Evolutionary conservation across 2,329 filamentous ascomycete species (phyloP).

Genomic region (Onygenales sp.): DNA sequence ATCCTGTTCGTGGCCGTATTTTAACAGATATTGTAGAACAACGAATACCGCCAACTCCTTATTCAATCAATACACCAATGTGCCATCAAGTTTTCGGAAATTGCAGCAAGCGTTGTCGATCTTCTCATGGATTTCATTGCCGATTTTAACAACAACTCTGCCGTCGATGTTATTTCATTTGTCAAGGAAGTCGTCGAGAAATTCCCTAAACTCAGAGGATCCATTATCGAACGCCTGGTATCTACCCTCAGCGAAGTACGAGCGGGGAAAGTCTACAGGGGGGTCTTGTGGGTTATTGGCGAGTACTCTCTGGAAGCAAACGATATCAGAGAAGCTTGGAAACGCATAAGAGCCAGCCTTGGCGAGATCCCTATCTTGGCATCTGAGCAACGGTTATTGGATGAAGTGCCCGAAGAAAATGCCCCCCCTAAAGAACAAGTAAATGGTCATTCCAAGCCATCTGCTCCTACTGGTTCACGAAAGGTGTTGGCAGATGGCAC

Average conservation of each 20-base stretch:
- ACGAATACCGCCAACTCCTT: conserved; percentile 85
- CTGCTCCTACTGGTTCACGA: conserved; percentile 71
- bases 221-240: conserved; percentile 81
- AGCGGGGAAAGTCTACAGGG: conserved; percentile 93
- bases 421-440: conserved; percentile 59
- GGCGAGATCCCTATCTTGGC: conserved; percentile 96
- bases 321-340: conserved; percentile 95
- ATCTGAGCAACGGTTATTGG: conserved; percentile 83
- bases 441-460: conserved; percentile 69
- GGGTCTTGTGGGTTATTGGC: conserved; percentile 94
- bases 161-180: conserved; percentile 95
- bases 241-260: conserved; percentile 87
- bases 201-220: conserved; percentile 78
- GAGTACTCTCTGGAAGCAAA: conserved; percentile 92
- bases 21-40: conserved; percentile 48
- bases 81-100: conserved; percentile 97
- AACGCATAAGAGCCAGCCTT: conserved; percentile 82
- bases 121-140: conserved; percentile 98
- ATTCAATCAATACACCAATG: conserved; percentile 98
- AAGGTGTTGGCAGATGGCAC: conserved; percentile 94
- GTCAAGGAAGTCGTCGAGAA: conserved; percentile 99
- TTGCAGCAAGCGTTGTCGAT: conserved; percentile 91
- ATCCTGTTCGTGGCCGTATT: background rate
- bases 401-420: conserved; percentile 65
- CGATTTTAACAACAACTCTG: conserved; percentile 94